Conservation (phyloP, 306 rosid genomes). For the Castanospermum australe region DNA sequence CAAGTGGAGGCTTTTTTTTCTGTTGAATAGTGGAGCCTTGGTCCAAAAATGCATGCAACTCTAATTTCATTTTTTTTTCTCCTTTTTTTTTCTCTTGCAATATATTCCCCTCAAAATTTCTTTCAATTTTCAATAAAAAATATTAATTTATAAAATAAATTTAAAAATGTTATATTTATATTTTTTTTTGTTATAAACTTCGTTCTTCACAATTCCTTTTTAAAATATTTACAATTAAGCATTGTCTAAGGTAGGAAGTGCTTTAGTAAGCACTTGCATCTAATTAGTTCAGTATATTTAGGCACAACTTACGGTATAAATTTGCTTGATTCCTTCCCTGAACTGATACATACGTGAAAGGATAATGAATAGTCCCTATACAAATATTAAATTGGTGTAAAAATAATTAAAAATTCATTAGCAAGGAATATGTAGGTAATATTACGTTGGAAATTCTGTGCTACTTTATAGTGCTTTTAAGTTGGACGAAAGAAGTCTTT, state of each 20-base stretch:
- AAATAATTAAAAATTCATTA: not conserved
- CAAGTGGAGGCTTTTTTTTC: not conserved
- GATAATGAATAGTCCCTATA: not conserved
- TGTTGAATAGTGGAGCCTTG: too few species aligned
- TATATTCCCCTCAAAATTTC: too few species aligned
- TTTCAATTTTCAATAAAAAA: too few species aligned
- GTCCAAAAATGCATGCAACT: not conserved
- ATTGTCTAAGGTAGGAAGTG: not conserved
- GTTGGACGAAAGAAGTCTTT: constrained; percentile 11
- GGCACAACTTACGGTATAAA: not conserved
- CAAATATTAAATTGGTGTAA: not conserved
- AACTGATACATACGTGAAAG: not conserved
- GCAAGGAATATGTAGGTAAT: constrained; percentile 10
- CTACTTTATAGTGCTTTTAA: not conserved
- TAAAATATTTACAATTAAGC: not conserved
- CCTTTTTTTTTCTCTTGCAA: not conserved
- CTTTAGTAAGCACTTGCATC: not conserved
- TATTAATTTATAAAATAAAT: not conserved
- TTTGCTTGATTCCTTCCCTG: not conserved
- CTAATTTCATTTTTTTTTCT: not conserved
- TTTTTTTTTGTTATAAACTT: not conserved
- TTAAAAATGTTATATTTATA: not conserved
- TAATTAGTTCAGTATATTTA: not conserved
- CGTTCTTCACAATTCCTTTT: not conserved
- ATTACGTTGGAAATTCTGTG: constrained; percentile 25